These are phyloP conservation scores for Colletotrichum sp. DNA, from an alignment of 2,329 filamentous ascomycete genomes.

Conservation along the genomic window DNA sequence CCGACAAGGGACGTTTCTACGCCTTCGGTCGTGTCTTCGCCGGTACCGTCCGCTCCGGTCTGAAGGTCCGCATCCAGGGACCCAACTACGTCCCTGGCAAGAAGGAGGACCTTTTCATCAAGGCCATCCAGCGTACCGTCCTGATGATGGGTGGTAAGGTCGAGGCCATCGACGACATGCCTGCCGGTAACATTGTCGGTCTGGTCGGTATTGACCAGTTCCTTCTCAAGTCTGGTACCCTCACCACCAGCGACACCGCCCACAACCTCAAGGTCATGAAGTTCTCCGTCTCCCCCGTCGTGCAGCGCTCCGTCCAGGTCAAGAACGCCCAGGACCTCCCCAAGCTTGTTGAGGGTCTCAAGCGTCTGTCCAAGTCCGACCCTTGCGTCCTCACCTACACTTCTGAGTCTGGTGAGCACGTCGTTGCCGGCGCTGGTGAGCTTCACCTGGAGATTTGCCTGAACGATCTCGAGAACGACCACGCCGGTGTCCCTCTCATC, in stretches of 20 bases:
- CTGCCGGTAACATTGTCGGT: conserved; percentile 99
- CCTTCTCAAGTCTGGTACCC: conserved; percentile 99
- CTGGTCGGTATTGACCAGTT: conserved; percentile 99
- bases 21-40: conserved; percentile 99
- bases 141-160: conserved; percentile 99
- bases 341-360: conserved; percentile 99
- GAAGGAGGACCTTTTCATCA: conserved; percentile 99
- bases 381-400: conserved; percentile 95
- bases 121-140: conserved; percentile 99
- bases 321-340: conserved; percentile 99
- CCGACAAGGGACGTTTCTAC: conserved; percentile 99
- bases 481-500: conserved; percentile 96
- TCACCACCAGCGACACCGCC: conserved; percentile 94
- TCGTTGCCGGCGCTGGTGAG: conserved; percentile 99
- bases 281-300: conserved; percentile 99
- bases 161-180: conserved; percentile 98
- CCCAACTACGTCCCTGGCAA: conserved; percentile 98
- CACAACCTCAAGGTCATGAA: conserved; percentile 99
- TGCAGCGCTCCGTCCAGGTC: conserved; percentile 97
- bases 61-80: conserved; percentile 99
- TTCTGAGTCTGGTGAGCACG: conserved; percentile 94
- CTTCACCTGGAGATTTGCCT: conserved; percentile 99
- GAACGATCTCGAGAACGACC: conserved; percentile 99
- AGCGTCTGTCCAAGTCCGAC: conserved; percentile 99
- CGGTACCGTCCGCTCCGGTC: conserved; percentile 95